Base-by-base conservation (phyloP, 2,329 filamentous ascomycete species). In the Diplodia sapinea region DNA sequence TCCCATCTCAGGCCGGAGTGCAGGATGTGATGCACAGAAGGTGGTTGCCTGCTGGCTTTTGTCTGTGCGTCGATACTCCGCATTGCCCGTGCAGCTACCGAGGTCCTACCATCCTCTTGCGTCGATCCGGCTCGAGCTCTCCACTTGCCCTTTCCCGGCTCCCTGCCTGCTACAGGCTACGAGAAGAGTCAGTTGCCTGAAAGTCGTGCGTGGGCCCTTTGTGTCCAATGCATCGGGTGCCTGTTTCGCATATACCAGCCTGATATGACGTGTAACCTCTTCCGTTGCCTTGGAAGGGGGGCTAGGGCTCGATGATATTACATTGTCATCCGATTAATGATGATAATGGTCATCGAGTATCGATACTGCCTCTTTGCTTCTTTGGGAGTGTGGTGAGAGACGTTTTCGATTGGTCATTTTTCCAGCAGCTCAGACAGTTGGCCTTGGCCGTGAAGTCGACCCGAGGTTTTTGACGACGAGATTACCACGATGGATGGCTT, bases 241-340 rank as follows among this genome's bases (percentile, higher is more conserved):
- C n/a, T 63, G 59, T 63, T 29, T 63, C 59, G 59, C 31, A 38
- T 38, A 26, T 31, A 36, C 17, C 29, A 29, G 47, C 47, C 59
- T 63, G 26, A 13, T 26, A 15, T 13, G 23, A 13, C 4, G 59
- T 63, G 59, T 63, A 51, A 63, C 59, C 43, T 51, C n/a, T 63
- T 15, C 26, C 17, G 11, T 9, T 17, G 8, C 11, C 13, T n/a
- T 62, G 43, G 33, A 26, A 63, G 26, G 59, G 57, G 57, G 59
- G 43, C 26, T 49, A 49, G n/a, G 23, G 29, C n/a, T 8, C 1
- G 29, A 20, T 2, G 9, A 51, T 5, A 51, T 63, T 38, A 63
- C 59, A n/a, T 50, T 3, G 31, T 36, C 17, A 3, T 29, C 3
- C 17, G 31, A 62, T 62, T 29, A 62, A 62, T 51, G 17, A 51